Evolutionary conservation across 2,329 filamentous ascomycete genomes (phyloP), one percentile per base, ranked within the genome.

Genomic region (Arthroderma uncinatum): DNA sequence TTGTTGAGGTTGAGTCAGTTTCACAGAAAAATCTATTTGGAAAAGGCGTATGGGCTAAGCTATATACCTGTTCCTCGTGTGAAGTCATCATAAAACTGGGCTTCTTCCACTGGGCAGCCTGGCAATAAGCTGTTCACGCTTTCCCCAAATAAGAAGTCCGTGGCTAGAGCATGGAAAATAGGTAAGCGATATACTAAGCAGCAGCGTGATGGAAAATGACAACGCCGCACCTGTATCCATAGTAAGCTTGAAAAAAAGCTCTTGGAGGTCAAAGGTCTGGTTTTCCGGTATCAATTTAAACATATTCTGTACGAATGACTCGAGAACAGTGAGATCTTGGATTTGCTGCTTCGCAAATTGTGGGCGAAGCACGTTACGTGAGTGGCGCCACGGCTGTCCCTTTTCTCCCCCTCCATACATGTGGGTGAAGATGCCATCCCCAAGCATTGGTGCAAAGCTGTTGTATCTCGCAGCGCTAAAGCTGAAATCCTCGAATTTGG

Each of bases 261-360:
- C 82, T 62, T 82, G 80, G 7, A 92, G 81, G 64, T 94, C 82
- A 30, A 92, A 75, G 8, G 81, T 76, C 5, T 76, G 58, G 12
- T 68, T 75, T 0, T 79, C 78, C 1, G 78, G 78, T 56, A 82
- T 60, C 36, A 80, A 28, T 79, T 77, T 61, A 94, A 94, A 82
- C n/a, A 95, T 76, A 0, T 82, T 80, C 65, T 87, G 78, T 23
- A 91, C 79, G 67, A 95, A 89, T 21, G 78, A 76, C 72, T 95
- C 91, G 67, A 95, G 91, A 59, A 85, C 83, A 54, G 89, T 79
- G 59, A 95, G 74, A 69, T 95, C 88, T 61, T 85, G 86, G 36
- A 95, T 82, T 19, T 90, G 86, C 66, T 94, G 87, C 64, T 86
- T 86, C 66, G 89, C 83, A 71, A 95, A 95, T 66, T 94, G 89